phyloP scores from a whole-genome alignment of 2,329 filamentous ascomycete species.

The Pseudohalonectria lignicola region DNA sequence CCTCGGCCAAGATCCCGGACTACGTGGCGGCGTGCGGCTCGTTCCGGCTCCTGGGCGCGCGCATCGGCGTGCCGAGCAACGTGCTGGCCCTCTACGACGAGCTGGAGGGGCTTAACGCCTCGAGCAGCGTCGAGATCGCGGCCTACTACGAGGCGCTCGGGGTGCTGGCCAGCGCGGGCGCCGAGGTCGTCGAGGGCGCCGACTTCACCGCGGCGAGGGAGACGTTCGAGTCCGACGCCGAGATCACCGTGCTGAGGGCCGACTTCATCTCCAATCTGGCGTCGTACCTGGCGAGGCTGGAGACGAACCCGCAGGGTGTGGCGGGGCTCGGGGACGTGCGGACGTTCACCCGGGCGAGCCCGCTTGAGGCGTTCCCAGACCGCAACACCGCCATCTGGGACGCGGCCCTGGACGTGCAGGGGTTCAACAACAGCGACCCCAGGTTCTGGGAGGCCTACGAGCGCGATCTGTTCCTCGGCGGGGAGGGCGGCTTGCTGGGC shows the following conservation, averaged over 20 bases:
- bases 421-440: slow-evolving; percentile 42
- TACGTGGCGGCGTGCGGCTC: slow-evolving; percentile 1
- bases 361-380: slow-evolving; percentile 44
- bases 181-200: background rate
- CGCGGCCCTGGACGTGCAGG: slow-evolving; percentile 28
- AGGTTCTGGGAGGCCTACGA: slow-evolving; percentile 48
- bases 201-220: background rate
- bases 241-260: slow-evolving; percentile 17
- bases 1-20: background rate
- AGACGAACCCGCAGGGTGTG: slow-evolving; percentile 45
- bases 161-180: background rate
- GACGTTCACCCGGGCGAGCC: slow-evolving; percentile 40
- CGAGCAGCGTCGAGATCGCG: background rate
- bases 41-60: background rate
- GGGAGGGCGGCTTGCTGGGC: slow-evolving; percentile 47
- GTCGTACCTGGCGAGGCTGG: slow-evolving; percentile 43
- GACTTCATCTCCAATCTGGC: slow-evolving; percentile 49
- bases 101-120: background rate
- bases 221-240: background rate
- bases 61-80: background rate
- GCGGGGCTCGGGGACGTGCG: slow-evolving; percentile 38
- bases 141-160: background rate
- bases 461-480: slow-evolving; percentile 39
- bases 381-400: slow-evolving; percentile 51
- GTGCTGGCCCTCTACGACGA: background rate